These are phyloP conservation scores for Dactylis glomerata DNA, from an alignment of 176 grass and related monocot genomes.

Conservation along the genomic window DNA sequence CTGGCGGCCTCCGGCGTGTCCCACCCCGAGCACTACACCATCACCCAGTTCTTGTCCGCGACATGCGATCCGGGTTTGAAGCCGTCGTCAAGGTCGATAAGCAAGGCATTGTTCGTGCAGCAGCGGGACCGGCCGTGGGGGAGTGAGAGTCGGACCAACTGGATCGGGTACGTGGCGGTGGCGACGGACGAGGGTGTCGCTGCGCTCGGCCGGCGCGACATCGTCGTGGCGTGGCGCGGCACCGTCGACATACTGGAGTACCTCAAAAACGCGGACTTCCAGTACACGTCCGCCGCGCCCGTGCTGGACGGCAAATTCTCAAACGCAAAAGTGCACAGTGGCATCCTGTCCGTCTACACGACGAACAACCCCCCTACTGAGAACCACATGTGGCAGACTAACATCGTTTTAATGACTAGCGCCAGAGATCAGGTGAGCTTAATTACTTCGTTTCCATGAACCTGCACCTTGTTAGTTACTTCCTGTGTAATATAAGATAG, in stretches of 20 bases:
- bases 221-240: conserved; percentile 82
- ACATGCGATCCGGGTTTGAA: conserved; percentile 21
- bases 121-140: neutral
- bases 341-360: conserved; percentile 68
- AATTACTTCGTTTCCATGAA: too few species aligned
- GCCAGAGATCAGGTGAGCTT: conserved; percentile 57
- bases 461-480: too few species aligned
- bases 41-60: conserved; percentile 76
- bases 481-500: too few species aligned
- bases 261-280: conserved; percentile 45
- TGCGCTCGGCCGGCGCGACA: conserved; percentile 68
- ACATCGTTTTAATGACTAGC: neutral
- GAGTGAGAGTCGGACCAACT: conserved; percentile 52
- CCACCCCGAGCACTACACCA: conserved; percentile 32
- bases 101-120: neutral
- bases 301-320: conserved; percentile 23
- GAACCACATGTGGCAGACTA: neutral
- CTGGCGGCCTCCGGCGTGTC: conserved; percentile 26
- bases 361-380: conserved; percentile 46
- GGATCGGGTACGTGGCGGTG: conserved; percentile 87
- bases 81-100: neutral
- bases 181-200: conserved; percentile 65
- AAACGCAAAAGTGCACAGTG: conserved; percentile 39
- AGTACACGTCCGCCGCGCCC: conserved; percentile 33
- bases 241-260: conserved; percentile 48